Evolutionary conservation across 192 early-diverging fungal genomes (phyloP).

Genomic region (Spinellus fusiger): DNA sequence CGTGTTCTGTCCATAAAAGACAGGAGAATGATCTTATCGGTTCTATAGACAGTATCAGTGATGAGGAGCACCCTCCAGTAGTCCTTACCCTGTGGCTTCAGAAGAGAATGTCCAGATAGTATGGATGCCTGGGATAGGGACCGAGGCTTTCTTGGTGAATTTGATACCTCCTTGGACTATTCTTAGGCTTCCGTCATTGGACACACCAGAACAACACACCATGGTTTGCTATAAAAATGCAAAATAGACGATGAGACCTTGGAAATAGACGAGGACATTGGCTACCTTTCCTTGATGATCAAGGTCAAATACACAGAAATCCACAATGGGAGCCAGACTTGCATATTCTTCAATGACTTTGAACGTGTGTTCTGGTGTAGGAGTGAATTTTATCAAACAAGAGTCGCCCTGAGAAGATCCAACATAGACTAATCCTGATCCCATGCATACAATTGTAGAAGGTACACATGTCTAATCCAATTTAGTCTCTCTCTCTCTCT

Average conservation of each 20-base stretch:
- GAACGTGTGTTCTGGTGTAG: constrained; percentile 45
- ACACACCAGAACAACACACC: constrained; percentile 80
- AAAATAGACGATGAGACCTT: neutral
- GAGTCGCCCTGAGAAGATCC: constrained; percentile 88
- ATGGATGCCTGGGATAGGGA: constrained; percentile 61
- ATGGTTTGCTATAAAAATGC: constrained; percentile 51
- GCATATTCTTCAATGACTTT: constrained; percentile 53
- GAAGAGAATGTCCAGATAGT: constrained; percentile 65
- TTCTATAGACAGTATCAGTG: constrained; percentile 10
- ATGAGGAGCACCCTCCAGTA: neutral
- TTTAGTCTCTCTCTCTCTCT: neutral
- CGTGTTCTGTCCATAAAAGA: constrained; percentile 62
- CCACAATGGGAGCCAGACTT: constrained; percentile 80
- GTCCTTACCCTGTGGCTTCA: constrained; percentile 33
- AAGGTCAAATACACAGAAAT: constrained; percentile 80
- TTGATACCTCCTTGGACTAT: constrained; percentile 88
- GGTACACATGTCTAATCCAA: constrained; percentile 37
- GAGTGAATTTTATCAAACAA: constrained; percentile 59
- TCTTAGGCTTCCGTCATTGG: constrained; percentile 67
- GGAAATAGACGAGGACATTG: neutral
- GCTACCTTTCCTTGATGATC: constrained; percentile 55
- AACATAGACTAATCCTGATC: constrained; percentile 64
- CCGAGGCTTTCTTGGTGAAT: constrained; percentile 54
- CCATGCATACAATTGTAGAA: constrained; percentile 62
- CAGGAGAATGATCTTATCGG: constrained; percentile 49